A percentile compares a stretch with the other conserved stretches of the same genome.
Evolutionary conservation across 2,329 filamentous ascomycete genomes (phyloP).

Genomic region (Trichoderma asperellum): DNA sequence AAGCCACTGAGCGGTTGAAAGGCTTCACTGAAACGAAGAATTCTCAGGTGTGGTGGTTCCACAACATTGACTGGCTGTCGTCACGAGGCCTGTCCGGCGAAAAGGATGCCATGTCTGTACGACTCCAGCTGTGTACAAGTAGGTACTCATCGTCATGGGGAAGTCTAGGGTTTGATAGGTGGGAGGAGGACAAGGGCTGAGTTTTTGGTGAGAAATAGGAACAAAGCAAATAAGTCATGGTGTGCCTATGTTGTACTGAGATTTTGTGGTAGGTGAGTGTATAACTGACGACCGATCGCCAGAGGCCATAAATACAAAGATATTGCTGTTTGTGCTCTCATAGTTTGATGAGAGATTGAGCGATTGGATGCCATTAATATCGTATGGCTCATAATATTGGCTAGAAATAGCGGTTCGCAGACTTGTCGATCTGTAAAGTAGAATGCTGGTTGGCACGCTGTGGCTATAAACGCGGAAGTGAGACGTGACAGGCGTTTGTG

Average conservation of each 20-base stretch:
- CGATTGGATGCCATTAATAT: conserved; percentile 10
- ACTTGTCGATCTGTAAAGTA: conserved; percentile 18
- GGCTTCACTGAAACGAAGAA: not conserved
- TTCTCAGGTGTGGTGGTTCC: conserved; percentile 20
- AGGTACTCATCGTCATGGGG: conserved; percentile 16
- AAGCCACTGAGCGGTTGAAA: not conserved
- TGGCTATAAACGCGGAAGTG: not conserved
- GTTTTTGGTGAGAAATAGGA: conserved; percentile 23
- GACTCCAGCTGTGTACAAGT: not conserved
- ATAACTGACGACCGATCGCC: not conserved
- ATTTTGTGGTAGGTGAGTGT: not conserved
- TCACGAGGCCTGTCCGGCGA: conserved; percentile 25
- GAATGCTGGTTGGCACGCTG: not conserved
- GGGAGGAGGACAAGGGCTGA: conserved; percentile 17
- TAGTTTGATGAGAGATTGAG: not conserved
- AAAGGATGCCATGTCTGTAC: conserved; percentile 14
- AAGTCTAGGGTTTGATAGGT: conserved; percentile 28
- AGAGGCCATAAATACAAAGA: not conserved
- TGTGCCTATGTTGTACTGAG: not conserved
- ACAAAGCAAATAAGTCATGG: conserved; percentile 2
- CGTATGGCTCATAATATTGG: not conserved
- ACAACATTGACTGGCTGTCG: conserved; percentile 4
- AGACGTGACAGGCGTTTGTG: not conserved
- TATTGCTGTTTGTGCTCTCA: not conserved
- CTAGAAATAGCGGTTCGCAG: not conserved